Evolutionary conservation across 768 basidiomycete genomes (phyloP).

Genomic region (Boletus sp.): DNA sequence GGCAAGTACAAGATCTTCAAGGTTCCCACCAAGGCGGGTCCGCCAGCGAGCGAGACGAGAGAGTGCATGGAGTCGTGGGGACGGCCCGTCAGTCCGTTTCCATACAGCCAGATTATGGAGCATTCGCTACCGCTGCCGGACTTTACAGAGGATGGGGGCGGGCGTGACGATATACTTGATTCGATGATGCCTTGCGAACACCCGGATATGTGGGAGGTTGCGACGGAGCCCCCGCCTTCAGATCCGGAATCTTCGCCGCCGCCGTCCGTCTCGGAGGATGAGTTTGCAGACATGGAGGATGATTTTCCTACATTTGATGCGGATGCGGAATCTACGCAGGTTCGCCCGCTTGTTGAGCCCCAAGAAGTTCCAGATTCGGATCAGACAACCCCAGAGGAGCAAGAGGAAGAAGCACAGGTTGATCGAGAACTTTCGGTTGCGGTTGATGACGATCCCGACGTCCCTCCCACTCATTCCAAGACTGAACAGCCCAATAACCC

Average conservation of each 20-base stretch:
- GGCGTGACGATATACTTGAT: background rate
- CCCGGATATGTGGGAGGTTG: conserved; percentile 14
- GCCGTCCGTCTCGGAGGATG: conserved; percentile 13
- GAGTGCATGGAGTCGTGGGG: conserved; percentile 59
- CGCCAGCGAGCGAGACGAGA: conserved; percentile 41
- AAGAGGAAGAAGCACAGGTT: conserved; percentile 31
- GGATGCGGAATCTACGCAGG: conserved; percentile 15
- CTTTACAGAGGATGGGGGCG: conserved; percentile 4
- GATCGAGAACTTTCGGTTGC: conserved; percentile 38
- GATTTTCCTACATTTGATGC: conserved; percentile 16
- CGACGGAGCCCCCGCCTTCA: conserved; percentile 21
- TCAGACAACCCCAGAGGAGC: conserved; percentile 18
- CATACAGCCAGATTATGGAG: conserved; percentile 35
- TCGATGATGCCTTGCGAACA: conserved; percentile 4
- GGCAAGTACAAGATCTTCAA: conserved; percentile 55
- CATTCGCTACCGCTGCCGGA: conserved; percentile 21
- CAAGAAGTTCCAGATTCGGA: conserved; percentile 9
- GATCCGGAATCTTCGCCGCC: conserved; percentile 10
- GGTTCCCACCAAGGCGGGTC: conserved; percentile 63
- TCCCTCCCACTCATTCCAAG: background rate
- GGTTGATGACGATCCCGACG: conserved; percentile 16
- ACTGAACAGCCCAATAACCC: background rate
- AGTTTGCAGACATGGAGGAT: conserved; percentile 16
- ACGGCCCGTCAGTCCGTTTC: conserved; percentile 67
- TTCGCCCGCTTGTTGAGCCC: conserved; percentile 1